Conservation (phyloP, 345 rosid species). For the Sisymbrium irio region DNA sequence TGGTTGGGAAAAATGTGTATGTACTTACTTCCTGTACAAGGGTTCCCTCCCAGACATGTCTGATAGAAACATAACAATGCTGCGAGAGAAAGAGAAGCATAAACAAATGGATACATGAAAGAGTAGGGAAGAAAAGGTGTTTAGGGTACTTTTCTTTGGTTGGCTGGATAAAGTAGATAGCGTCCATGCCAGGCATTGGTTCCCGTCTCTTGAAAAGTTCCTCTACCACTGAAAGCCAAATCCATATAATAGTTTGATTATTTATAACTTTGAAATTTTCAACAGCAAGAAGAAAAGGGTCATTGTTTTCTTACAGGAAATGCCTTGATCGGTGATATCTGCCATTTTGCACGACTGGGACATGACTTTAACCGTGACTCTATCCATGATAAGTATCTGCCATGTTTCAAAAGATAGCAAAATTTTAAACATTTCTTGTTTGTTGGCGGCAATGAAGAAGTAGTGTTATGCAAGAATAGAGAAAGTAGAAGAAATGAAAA, state of each 20-base stretch:
- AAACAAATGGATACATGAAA: not conserved
- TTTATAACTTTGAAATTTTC: not conserved
- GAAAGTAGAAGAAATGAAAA: not conserved
- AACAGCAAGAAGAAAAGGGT: not conserved
- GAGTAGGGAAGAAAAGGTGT: too few species aligned
- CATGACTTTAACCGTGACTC: constrained; percentile 87
- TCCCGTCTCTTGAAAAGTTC: constrained; percentile 90
- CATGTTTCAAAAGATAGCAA: not conserved
- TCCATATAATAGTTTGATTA: not conserved
- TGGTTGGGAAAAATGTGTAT: not conserved
- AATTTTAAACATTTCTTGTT: too few species aligned
- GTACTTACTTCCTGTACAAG: constrained; percentile 72
- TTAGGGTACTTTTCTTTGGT: constrained; percentile 63
- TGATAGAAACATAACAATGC: constrained; percentile 93
- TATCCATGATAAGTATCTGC: constrained; percentile 91
- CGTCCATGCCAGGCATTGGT: constrained; percentile 89
- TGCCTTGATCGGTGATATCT: constrained; percentile 93
- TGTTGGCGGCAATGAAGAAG: not conserved
- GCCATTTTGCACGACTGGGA: constrained; percentile 89
- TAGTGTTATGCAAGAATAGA: too few species aligned
- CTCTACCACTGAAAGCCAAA: constrained; percentile 77
- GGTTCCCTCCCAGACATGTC: constrained; percentile 99
- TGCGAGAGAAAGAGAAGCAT: constrained; percentile 49
- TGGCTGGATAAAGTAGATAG: constrained; percentile 84
- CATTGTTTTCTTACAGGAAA: constrained; percentile 60